Base-by-base conservation (phyloP, 192 early-diverging fungal species). In the Neocallimastix lanati region DNA sequence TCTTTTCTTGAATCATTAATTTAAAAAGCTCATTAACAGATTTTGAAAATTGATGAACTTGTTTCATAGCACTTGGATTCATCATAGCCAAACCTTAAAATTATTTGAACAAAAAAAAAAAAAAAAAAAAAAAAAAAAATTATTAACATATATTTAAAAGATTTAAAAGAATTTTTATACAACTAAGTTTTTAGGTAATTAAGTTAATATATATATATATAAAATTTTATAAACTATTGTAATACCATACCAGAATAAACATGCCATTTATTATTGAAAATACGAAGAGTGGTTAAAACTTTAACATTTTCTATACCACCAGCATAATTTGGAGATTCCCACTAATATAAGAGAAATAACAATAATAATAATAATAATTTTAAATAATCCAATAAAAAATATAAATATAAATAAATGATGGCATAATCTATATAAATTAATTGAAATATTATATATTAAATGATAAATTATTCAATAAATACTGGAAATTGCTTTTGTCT, bases 241-340 rank as follows among this genome's bases (percentile, higher is more conserved):
- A n/a, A n/a, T n/a, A n/a, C n/a, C 30, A 83, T 83, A 91, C 93
- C 96, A 0, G 94, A 95, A 82, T 97, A 97, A 13, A 97, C 95
- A 81, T 99, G 97, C 96, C 96, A 99, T 82, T 99, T 99, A 86
- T 91, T 94, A 29, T 88, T 91, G 79, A 95, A 96, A 78, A 99
- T 98, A 38, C 97, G 88, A 80, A 99, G 85, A 13, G 96, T 90
- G 88, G 97, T 94, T 79, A 93, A 91, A 25, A 96, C 93, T 79
- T 99, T 99, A 79, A 97, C 96, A 81, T 99, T 98, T 83, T 99
- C 96, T 82, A 99, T 94, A 25, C 96, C 96, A 36, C 95, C 95
- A 25, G 94, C 88, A 80, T 95, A 96, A 78, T 89, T 90, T 67
- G 92, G 90, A 80, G 92, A 90, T 76, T 93, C 88, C 96, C 96